Evolutionary conservation across 192 early-diverging fungal species (phyloP).

Genomic region (Ambispora gerdemannii): DNA sequence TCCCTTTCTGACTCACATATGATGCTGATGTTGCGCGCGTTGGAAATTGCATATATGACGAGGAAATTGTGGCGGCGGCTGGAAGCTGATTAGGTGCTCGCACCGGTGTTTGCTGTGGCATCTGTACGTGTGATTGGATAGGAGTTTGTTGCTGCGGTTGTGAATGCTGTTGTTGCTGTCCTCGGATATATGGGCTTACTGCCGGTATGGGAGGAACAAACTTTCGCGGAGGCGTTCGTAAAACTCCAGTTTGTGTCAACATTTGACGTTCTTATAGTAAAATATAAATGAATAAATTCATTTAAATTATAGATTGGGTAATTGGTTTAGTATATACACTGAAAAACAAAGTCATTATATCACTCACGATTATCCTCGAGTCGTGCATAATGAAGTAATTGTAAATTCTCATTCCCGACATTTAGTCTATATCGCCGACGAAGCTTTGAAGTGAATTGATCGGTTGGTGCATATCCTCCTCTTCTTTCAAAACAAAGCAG

Average conservation of each 20-base stretch:
- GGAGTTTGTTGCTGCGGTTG: background rate
- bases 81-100: background rate
- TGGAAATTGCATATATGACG: background rate
- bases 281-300: slow-evolving; percentile 13
- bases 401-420: slow-evolving; percentile 36
- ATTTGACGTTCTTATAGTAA: slow-evolving; percentile 13
- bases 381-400: slow-evolving; percentile 36
- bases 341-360: background rate
- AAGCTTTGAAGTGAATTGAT: slow-evolving; percentile 37
- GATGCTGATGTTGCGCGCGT: background rate
- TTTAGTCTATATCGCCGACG: slow-evolving; percentile 36
- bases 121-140: background rate
- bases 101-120: background rate
- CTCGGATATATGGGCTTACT: background rate
- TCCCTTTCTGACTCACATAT: background rate
- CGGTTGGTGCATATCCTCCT: slow-evolving; percentile 37
- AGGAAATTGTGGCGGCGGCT: background rate
- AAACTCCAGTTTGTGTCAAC: background rate
- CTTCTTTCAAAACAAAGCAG: slow-evolving; percentile 37
- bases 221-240: background rate
- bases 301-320: too few species aligned
- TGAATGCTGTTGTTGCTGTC: background rate
- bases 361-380: slow-evolving; percentile 36
- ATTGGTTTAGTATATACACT: too few species aligned
- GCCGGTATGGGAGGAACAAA: background rate